Conservation (phyloP, 1,139 yeast genomes). For the Scheffersomyces parashehatae region DNA sequence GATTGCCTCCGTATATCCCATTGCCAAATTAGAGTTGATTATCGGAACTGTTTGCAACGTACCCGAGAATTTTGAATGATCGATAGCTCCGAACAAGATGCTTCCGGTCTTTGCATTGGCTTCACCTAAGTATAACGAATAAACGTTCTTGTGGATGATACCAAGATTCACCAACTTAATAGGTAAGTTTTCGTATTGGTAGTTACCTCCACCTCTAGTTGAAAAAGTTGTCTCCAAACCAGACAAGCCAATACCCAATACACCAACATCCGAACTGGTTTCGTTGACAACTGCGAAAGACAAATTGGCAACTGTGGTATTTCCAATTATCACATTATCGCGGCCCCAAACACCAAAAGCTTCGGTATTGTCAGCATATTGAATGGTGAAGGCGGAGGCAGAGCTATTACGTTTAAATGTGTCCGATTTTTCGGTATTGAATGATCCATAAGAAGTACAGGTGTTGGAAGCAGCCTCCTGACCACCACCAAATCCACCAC, state of each 20-base stretch:
- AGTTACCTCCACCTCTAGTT: slow-evolving; percentile 12
- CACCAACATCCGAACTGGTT: slow-evolving; percentile 45
- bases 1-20: slow-evolving; percentile 23
- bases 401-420: slow-evolving; percentile 34
- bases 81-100: slow-evolving; percentile 60
- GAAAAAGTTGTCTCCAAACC: slow-evolving; percentile 45
- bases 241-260: slow-evolving; percentile 57
- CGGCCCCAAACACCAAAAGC: slow-evolving; percentile 64
- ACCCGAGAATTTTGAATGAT: slow-evolving; percentile 51
- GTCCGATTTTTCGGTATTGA: slow-evolving; percentile 33
- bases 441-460: slow-evolving; percentile 43
- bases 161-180: slow-evolving; percentile 52
- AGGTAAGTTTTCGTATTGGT: slow-evolving; percentile 58
- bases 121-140: slow-evolving; percentile 42
- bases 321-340: slow-evolving; percentile 44
- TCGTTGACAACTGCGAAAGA: slow-evolving; percentile 53
- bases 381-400: slow-evolving; percentile 40
- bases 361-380: slow-evolving; percentile 62
- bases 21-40: slow-evolving; percentile 18
- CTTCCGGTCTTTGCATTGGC: slow-evolving; percentile 31
- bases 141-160: slow-evolving; percentile 46
- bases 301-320: slow-evolving; percentile 40
- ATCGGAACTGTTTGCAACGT: slow-evolving; percentile 35
- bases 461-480: slow-evolving; percentile 15
- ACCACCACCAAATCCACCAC: slow-evolving; percentile 7